Evolutionary conservation across 108 stramenopile genomes (phyloP), one percentile per base, ranked within the genome.

Genomic region (Fragilaria crotonensis): DNA sequence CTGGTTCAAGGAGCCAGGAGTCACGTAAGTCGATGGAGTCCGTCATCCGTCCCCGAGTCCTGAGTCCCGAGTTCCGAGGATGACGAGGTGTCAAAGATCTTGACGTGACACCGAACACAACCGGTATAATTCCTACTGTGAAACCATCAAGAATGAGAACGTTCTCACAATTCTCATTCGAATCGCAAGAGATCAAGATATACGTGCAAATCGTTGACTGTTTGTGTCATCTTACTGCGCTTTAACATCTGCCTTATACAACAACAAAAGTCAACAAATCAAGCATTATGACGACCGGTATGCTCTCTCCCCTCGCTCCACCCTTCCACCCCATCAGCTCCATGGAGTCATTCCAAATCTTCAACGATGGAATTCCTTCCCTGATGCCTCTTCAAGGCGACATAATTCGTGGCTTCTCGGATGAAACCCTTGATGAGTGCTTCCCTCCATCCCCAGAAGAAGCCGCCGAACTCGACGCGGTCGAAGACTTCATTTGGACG

Each of bases 391-490:
- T 41, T 41, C 11, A 41, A 41, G 7, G 11, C 7, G 57, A 44
- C 7, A 45, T 58, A 18, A 36, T 58, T 21, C 33, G 30, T 45
- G 30, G 30, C 36, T 30, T 58, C 29, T 20, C 33, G 14, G 57
- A 58, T 36, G 57, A 58, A 45, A 21, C 41, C 25, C 25, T 58
- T 20, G 57, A 58, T 45, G 57, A 58, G 9, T 20, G 18, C 57
- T 54, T 54, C 26, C 53, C 53, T 7, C 53, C 53, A 14, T 50
- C 26, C 17, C 7, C 54, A 55, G 4, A 20, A 36, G 57, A 58
- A 30, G 57, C 57, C 7, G 57, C 57, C 18, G 57, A 58, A 19
- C 57, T 58, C 7, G 57, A 58, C 22, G 57, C 57, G 5, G 57
- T 44, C 7, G 41, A 58, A 11, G 57, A 58, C 36, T 58, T 58